Evolutionary conservation across 2,329 filamentous ascomycete species (phyloP), one percentile per base, ranked within the genome.

Genomic region (Talaromyces islandicus): DNA sequence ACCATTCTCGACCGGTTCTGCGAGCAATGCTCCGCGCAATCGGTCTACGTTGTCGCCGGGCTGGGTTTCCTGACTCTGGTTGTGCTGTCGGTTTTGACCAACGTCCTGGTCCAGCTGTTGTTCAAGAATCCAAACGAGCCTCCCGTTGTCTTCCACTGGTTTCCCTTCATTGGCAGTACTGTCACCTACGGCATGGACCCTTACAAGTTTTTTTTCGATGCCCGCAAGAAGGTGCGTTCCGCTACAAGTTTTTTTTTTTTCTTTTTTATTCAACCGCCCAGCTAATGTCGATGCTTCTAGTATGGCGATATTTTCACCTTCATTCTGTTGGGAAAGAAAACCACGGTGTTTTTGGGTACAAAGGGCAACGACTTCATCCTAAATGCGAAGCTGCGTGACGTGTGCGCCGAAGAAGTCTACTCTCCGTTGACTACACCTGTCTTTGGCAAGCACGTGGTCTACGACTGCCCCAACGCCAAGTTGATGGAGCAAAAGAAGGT

Each of bases 401-500:
- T 96, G 68, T 92, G 89, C 72, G 92, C 92, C 25, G 92, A 96
- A 77, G 91, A 96, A 70, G 88, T 96, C 65, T 96, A 96, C 77
- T 86, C 85, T 60, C 88, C 89, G 56, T 81, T 96, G 58, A 85
- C 82, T 19, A 87, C 83, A 1, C 85, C 85, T 7, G 84, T 88
- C 5, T 96, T 96, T 71, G 91, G 91, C 64, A 87, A 86, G 64
- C 90, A 92, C 74, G 90, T 95, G 27, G 89, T 95, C 48, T 96
- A 96, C 71, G 91, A 96, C 74, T 95, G 91, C 76, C 90, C 91
- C 32, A 95, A 95, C 70, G 83, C 90, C 59, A 96, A 95, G 79
- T 83, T 96, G 70, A 95, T 96, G 90, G 91, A 96, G 79, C 91
- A 96, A 81, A 96, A 96, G 81, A 94, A 94, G 84, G 88, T 90